A percentile compares a stretch with the other conserved stretches of the same genome.
Conservation (phyloP, 2,329 filamentous ascomycete species). For the Xylariaceae sp. region DNA sequence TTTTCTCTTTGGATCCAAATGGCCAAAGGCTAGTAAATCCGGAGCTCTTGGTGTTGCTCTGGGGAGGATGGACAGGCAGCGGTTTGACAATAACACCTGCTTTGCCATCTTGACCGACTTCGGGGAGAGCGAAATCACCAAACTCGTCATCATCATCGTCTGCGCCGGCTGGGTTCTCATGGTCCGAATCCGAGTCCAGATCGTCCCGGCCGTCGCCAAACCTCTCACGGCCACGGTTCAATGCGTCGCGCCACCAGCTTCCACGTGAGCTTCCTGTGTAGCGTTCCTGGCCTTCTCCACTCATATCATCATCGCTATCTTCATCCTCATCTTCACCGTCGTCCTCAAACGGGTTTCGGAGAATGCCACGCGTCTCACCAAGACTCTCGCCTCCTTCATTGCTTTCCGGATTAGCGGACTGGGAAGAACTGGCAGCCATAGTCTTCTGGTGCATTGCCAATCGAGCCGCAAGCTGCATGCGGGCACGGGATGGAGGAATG, state of each 20-base stretch:
- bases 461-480: slow-evolving; percentile 85
- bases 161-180: slow-evolving; percentile 16
- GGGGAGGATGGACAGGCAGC: slow-evolving; percentile 51
- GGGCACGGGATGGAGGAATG: slow-evolving; percentile 80
- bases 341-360: slow-evolving; percentile 38
- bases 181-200: slow-evolving; percentile 43
- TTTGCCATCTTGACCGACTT: slow-evolving; percentile 41
- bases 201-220: slow-evolving; percentile 44
- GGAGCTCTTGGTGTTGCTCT: slow-evolving; percentile 34
- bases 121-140: slow-evolving; percentile 67
- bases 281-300: slow-evolving; percentile 38
- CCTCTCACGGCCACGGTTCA: slow-evolving; percentile 31
- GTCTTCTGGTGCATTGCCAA: slow-evolving; percentile 74
- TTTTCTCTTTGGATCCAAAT: slow-evolving; percentile 41
- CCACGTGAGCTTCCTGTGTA: slow-evolving; percentile 34
- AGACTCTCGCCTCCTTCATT: slow-evolving; percentile 35
- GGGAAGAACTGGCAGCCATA: slow-evolving; percentile 41
- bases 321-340: slow-evolving; percentile 51
- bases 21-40: slow-evolving; percentile 56
- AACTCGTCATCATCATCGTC: slow-evolving; percentile 53
- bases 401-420: slow-evolving; percentile 40
- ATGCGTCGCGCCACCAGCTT: slow-evolving; percentile 49
- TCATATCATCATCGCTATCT: slow-evolving; percentile 40
- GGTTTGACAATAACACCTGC: slow-evolving; percentile 50
- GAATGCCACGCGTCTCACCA: slow-evolving; percentile 20